phyloP scores from a whole-genome alignment of 2,329 filamentous ascomycete genomes.

The Fusarium sp. region DNA sequence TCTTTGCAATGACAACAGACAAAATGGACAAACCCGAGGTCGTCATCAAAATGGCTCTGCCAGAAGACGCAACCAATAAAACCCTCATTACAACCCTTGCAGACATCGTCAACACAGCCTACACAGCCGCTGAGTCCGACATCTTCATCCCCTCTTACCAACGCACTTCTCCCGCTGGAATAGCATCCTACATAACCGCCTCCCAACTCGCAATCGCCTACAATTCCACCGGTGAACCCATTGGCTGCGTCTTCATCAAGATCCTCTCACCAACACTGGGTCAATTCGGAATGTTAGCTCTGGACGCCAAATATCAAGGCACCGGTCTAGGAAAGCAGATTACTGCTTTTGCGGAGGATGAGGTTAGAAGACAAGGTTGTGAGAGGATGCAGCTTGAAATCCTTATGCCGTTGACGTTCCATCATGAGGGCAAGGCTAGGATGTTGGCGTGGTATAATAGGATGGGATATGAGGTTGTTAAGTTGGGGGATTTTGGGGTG shows the following conservation, averaged over 20 bases:
- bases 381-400: constrained; percentile 47
- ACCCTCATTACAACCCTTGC: constrained; percentile 26
- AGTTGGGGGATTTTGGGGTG: constrained; percentile 41
- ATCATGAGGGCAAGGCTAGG: constrained; percentile 44
- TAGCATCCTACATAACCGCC: constrained; percentile 36
- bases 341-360: constrained; percentile 44
- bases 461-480: constrained; percentile 45
- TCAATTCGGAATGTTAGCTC: constrained; percentile 46
- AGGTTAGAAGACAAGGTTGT: constrained; percentile 44
- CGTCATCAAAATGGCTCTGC: constrained; percentile 37
- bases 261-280: constrained; percentile 33
- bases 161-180: constrained; percentile 39
- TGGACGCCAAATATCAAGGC: constrained; percentile 40
- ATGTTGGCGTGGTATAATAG: constrained; percentile 46
- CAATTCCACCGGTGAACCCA: background rate
- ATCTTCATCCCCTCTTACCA: constrained; percentile 45
- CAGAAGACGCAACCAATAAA: constrained; percentile 32
- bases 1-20: no score
- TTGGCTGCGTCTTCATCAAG: constrained; percentile 47
- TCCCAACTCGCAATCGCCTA: constrained; percentile 44
- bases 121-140: constrained; percentile 40
- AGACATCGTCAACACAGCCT: constrained; percentile 45
- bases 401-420: constrained; percentile 43
- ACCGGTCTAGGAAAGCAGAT: constrained; percentile 42
- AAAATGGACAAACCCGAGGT: background rate